These are phyloP conservation scores for Penstemon newberryi DNA, from an alignment of 257 asterid species.

Conservation along the genomic window DNA sequence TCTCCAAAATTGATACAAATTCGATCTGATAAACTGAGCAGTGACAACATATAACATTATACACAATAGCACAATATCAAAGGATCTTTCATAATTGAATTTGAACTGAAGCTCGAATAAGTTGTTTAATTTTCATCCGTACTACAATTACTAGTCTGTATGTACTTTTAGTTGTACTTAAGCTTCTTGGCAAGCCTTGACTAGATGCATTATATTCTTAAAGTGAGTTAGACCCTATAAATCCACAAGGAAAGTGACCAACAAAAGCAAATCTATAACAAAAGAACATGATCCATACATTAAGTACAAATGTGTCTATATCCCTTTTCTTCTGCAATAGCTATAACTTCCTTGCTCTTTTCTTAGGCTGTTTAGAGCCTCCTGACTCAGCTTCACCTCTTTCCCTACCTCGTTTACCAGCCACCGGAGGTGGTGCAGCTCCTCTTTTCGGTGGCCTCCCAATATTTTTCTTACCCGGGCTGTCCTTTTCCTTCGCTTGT, in stretches of 20 bases:
- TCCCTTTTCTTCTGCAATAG: slow-evolving; percentile 20
- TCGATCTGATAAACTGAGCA: too few species aligned
- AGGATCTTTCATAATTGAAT: too few species aligned
- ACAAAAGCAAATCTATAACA: not conserved
- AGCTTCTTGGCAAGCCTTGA: too few species aligned
- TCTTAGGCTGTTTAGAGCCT: slow-evolving; percentile 59
- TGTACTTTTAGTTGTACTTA: too few species aligned
- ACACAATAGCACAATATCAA: too few species aligned
- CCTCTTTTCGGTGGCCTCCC: slow-evolving; percentile 72
- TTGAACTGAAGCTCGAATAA: too few species aligned
- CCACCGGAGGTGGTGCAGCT: slow-evolving; percentile 33
- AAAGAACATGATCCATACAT: slow-evolving; percentile 30
- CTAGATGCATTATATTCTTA: too few species aligned
- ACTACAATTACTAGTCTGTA: too few species aligned
- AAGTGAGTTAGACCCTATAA: too few species aligned
- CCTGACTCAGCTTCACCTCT: slow-evolving; percentile 40
- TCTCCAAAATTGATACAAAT: too few species aligned
- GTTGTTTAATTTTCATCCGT: too few species aligned
- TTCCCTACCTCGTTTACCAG: slow-evolving; percentile 50
- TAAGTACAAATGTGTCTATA: slow-evolving; percentile 34
- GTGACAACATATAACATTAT: too few species aligned
- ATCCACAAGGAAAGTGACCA: not conserved
- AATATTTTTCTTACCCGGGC: slow-evolving; percentile 50
- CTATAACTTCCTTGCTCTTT: slow-evolving; percentile 62
- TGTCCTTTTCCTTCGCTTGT: slow-evolving; percentile 44